Evolutionary conservation across 2,329 filamentous ascomycete species (phyloP).

Genomic region (Anthostomella pinea): DNA sequence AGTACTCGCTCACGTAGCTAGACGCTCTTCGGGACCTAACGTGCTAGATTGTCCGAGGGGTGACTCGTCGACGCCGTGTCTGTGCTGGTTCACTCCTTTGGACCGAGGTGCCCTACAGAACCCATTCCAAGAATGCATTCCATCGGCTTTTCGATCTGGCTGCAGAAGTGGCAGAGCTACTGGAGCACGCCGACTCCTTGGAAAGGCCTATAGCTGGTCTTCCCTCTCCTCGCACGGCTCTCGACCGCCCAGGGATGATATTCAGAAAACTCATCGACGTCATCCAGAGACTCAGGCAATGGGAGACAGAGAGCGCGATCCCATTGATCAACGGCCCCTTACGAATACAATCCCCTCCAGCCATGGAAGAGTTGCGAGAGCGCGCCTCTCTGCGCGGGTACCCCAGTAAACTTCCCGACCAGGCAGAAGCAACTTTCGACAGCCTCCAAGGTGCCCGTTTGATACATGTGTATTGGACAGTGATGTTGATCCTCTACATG

Average conservation of each 20-base stretch:
- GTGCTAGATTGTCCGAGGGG: slow-evolving; percentile 15
- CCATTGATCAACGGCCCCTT: slow-evolving; percentile 1
- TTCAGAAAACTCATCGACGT: slow-evolving; percentile 9
- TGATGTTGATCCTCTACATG: slow-evolving; percentile 18
- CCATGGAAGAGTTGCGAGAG: slow-evolving; percentile 1
- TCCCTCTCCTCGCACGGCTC: not conserved
- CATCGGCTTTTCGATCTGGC: slow-evolving; percentile 18
- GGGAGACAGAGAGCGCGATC: slow-evolving; percentile 3
- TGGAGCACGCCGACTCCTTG: slow-evolving; percentile 13
- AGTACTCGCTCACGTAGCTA: slow-evolving; percentile 2
- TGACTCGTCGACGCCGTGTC: slow-evolving; percentile 11
- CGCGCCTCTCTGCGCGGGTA: slow-evolving; percentile 15
- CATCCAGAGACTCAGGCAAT: slow-evolving; percentile 9
- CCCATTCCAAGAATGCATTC: slow-evolving; percentile 13
- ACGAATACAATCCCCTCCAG: not conserved
- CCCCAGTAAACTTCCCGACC: slow-evolving; percentile 8
- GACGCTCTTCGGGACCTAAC: not conserved
- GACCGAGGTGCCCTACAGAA: slow-evolving; percentile 12
- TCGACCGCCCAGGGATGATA: slow-evolving; percentile 1
- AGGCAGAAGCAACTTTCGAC: slow-evolving; percentile 11
- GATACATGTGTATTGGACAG: slow-evolving; percentile 17
- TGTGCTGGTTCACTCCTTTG: slow-evolving; percentile 17
- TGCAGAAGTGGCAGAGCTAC: slow-evolving; percentile 12
- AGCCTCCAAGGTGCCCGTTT: slow-evolving; percentile 14
- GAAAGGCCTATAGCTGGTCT: not conserved